Percentiles rank a stretch among this genome's conserved stretches.
Conservation (phyloP, 495 filamentous ascomycete genomes). For the Aspergillus kassunensis region DNA sequence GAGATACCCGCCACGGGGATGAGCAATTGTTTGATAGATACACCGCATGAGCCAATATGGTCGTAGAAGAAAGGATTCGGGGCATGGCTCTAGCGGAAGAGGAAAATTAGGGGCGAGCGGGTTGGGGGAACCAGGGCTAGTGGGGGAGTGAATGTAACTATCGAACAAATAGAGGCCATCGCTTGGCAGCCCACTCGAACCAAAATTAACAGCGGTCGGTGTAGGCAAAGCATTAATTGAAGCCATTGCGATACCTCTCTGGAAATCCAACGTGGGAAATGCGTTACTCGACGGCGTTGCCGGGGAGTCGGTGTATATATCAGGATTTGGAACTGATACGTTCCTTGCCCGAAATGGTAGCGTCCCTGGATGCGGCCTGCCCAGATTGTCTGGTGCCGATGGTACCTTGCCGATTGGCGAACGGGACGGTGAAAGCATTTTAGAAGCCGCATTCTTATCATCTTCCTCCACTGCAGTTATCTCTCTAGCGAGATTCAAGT, state of each 20-base stretch:
- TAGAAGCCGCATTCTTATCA: constrained; percentile 33
- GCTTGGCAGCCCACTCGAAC: constrained; percentile 50
- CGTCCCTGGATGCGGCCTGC: constrained; percentile 76
- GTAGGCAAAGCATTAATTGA: constrained; percentile 66
- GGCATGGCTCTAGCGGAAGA: constrained; percentile 83
- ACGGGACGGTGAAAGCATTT: constrained; percentile 40
- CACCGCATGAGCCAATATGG: constrained; percentile 97
- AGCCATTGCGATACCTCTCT: constrained; percentile 41
- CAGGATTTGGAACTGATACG: constrained; percentile 69
- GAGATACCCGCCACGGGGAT: constrained; percentile 87
- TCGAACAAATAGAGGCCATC: constrained; percentile 82
- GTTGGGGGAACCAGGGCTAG: constrained; percentile 63
- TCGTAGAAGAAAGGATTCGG: constrained; percentile 75
- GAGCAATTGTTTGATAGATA: constrained; percentile 86
- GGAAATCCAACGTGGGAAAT: constrained; percentile 53
- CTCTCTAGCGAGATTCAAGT: constrained; percentile 34
- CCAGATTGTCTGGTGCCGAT: constrained; percentile 52
- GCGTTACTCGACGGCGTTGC: constrained; percentile 67
- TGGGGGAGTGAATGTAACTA: constrained; percentile 72
- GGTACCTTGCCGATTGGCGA: constrained; percentile 45
- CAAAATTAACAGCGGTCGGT: constrained; percentile 57
- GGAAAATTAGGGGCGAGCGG: constrained; percentile 55
- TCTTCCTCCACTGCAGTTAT: constrained; percentile 38
- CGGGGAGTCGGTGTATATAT: constrained; percentile 63
- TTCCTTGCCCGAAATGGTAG: constrained; percentile 67